A percentile compares a stretch with the other conserved stretches of the same genome.
These are phyloP conservation scores for Paraphaeosphaeria sporulosa DNA, from an alignment of 2,329 filamentous ascomycete species.

Conservation along the genomic window DNA sequence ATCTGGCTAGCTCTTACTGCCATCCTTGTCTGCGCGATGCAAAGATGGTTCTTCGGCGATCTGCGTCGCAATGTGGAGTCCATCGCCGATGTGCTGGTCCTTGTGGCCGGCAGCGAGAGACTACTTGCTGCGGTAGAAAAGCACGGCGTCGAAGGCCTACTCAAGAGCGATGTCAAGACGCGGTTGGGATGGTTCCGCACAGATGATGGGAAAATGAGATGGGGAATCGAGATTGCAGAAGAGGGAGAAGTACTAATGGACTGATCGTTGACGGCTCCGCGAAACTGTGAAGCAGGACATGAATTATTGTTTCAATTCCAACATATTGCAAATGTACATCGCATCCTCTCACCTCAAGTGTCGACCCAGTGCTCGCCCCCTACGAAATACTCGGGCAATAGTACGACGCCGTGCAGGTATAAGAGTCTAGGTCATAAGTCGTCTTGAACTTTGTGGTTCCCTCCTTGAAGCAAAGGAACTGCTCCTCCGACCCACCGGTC, in stretches of 20 bases:
- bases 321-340: neutral
- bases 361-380: neutral
- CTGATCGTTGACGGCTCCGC: neutral
- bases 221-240: constrained; percentile 22
- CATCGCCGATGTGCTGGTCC: constrained; percentile 18
- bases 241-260: constrained; percentile 18
- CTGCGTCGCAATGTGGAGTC: constrained; percentile 15
- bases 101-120: constrained; percentile 21
- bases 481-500: constrained; percentile 9
- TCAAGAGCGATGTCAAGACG: constrained; percentile 9
- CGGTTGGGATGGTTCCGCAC: constrained; percentile 20
- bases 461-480: constrained; percentile 31
- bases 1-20: constrained; percentile 18
- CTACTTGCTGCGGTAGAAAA: constrained; percentile 17
- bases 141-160: constrained; percentile 14
- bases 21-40: constrained; percentile 8
- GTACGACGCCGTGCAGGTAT: constrained; percentile 27
- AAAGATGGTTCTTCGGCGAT: constrained; percentile 13
- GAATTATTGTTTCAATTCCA: neutral
- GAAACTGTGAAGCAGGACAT: neutral
- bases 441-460: constrained; percentile 21
- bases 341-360: neutral
- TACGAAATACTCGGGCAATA: constrained; percentile 24
- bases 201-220: constrained; percentile 19
- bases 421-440: constrained; percentile 18